Evolutionary conservation across 768 basidiomycete species (phyloP), one percentile per base, ranked within the genome.

Genomic region (Macrocybe gigantea): DNA sequence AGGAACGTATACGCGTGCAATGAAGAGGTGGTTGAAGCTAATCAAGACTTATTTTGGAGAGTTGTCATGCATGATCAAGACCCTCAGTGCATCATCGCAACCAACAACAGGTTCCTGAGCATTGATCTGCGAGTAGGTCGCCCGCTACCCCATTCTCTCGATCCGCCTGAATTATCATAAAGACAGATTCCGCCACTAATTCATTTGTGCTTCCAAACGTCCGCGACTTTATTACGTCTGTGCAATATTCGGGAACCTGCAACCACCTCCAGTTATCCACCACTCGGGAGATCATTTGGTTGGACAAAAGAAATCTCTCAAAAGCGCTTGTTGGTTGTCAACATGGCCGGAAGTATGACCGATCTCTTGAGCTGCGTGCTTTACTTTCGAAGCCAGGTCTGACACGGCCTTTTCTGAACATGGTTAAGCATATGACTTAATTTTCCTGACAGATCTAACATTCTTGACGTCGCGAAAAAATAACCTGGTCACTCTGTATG

Each of bases 251-350:
- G 12, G 53, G 53, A 5, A 57, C 62, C 5, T 72, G 78, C 49
- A 58, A 74, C 39, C 60, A 82, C 35, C 56, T 82, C 31, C 73
- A 77, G 2, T 53, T 87, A 3, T 74, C 72, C 31, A 79, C 86
- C 1, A 90, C 85, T 1, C 68, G 66, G 1, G 72, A 83, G 39
- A 55, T 90, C 11, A 53, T 83, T 10, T 91, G 88, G 88, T 60
- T 90, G 30, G 88, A 92, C 56, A 65, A 71, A 30, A 76, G 88
- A 32, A 75, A 72, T 55, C 63, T 73, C n/a, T 59, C 59, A 15
- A 78, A 66, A 49, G 84, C 87, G 5, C 57, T 90, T 3, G 53
- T 91, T 7, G 77, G 74, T 3, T 75, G 75, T 53, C 77, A 73
- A 46, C 88, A 92, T 60, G 66, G 72, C 41, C 71, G 87, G 13